phyloP scores from a whole-genome alignment of 1,284 basidiomycete species.

The Sanghuangporus baumii region DNA sequence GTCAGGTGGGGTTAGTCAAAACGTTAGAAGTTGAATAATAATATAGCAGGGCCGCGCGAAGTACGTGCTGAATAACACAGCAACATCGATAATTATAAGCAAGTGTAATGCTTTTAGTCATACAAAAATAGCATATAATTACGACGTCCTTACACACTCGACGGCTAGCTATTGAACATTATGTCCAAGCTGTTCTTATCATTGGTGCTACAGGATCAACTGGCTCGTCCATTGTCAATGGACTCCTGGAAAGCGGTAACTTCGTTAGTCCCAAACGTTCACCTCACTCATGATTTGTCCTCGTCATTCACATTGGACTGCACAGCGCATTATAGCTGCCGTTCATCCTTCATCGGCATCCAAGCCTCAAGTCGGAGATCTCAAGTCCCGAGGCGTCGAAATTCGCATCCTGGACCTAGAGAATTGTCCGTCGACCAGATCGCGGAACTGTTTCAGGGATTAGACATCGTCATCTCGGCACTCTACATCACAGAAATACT shows the following conservation, averaged over 20 bases:
- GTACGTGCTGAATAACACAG: no score
- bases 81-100: no score
- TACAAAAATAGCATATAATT: no score
- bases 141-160: no score
- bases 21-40: no score
- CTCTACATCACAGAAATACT: neutral
- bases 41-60: no score
- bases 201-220: conserved; percentile 11
- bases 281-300: no score
- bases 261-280: neutral
- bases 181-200: conserved; percentile 1
- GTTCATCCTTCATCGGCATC: conserved; percentile 8
- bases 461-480: conserved; percentile 13
- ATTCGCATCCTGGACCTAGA: conserved; percentile 9
- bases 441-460: neutral
- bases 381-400: conserved; percentile 11
- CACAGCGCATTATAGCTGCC: conserved; percentile 11
- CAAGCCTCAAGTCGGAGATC: neutral
- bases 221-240: neutral
- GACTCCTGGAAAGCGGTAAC: neutral
- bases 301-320: neutral
- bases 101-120: no score
- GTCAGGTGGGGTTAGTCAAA: no score
- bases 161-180: no score
- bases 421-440: neutral